These are phyloP conservation scores for Eustoma russellianum DNA, from an alignment of 257 asterid species.

Conservation along the genomic window DNA sequence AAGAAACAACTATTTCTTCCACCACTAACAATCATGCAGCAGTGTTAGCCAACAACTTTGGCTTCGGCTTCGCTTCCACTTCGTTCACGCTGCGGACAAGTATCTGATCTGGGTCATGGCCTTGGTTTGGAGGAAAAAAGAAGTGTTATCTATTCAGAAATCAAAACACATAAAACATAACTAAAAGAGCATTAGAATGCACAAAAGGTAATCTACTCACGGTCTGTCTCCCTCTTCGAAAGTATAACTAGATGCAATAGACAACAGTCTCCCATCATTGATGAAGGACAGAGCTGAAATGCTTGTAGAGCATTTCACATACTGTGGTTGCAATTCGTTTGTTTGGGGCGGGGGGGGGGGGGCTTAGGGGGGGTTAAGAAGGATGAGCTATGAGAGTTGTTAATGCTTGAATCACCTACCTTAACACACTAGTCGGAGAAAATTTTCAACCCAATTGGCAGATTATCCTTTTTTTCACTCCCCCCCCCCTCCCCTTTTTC, in stretches of 20 bases:
- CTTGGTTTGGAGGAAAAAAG: slow-evolving; percentile 39
- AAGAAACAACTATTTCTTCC: not conserved
- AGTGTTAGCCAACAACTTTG: slow-evolving; percentile 56
- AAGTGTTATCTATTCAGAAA: not conserved
- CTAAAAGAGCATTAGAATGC: not conserved
- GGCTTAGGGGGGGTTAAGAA: no score
- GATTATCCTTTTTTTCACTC: no score
- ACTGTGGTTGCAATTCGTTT: slow-evolving; percentile 34
- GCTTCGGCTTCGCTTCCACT: slow-evolving; percentile 94
- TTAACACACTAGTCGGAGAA: no score
- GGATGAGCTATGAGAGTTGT: no score
- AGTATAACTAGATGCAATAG: slow-evolving; percentile 91
- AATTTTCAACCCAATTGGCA: no score
- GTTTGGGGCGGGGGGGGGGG: no score
- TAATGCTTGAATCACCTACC: no score
- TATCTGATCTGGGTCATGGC: slow-evolving; percentile 87
- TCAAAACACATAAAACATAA: not conserved
- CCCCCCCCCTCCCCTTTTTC: no score
- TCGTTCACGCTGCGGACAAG: slow-evolving; percentile 78
- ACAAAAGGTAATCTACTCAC: slow-evolving; percentile 28
- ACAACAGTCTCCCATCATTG: slow-evolving; percentile 83
- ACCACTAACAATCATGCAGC: slow-evolving; percentile 27
- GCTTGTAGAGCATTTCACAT: slow-evolving; percentile 76
- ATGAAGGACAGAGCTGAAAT: slow-evolving; percentile 80
- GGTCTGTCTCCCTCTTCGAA: slow-evolving; percentile 83